Conservation (phyloP, 345 rosid genomes). For the Angophora floribunda region DNA sequence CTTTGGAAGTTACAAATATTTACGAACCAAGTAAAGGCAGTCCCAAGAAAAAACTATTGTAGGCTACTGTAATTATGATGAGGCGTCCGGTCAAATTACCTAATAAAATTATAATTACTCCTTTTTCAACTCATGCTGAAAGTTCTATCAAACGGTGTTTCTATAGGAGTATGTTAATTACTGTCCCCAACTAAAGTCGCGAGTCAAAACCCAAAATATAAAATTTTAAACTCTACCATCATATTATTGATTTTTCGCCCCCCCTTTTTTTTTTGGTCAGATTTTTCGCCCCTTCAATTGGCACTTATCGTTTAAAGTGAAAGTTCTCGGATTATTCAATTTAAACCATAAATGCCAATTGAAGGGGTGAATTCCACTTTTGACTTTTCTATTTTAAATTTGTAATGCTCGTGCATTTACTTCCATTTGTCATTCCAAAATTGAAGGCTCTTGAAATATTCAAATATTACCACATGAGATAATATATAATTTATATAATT, state of each 20-base stretch:
- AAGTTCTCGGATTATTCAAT: neutral
- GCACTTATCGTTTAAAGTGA: too few relatives aligned
- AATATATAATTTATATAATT: neutral
- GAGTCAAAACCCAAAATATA: too few relatives aligned
- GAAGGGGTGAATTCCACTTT: neutral
- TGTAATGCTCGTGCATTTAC: neutral
- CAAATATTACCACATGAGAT: neutral
- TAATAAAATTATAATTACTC: neutral
- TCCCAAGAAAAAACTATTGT: neutral
- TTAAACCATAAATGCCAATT: neutral
- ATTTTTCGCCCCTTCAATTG: neutral
- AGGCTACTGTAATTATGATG: neutral
- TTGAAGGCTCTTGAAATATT: neutral
- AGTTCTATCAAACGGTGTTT: neutral
- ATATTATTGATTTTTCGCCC: neutral
- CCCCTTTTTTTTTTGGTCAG: too few relatives aligned
- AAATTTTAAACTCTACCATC: neutral
- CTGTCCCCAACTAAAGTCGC: neutral
- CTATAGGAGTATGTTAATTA: accelerated
- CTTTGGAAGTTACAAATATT: neutral
- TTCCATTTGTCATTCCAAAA: neutral
- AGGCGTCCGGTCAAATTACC: neutral
- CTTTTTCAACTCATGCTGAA: too few relatives aligned
- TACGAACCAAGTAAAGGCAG: neutral
- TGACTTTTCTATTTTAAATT: neutral